Base-by-base conservation (phyloP, 2,329 filamentous ascomycete genomes). In the Claviceps cyperi region DNA sequence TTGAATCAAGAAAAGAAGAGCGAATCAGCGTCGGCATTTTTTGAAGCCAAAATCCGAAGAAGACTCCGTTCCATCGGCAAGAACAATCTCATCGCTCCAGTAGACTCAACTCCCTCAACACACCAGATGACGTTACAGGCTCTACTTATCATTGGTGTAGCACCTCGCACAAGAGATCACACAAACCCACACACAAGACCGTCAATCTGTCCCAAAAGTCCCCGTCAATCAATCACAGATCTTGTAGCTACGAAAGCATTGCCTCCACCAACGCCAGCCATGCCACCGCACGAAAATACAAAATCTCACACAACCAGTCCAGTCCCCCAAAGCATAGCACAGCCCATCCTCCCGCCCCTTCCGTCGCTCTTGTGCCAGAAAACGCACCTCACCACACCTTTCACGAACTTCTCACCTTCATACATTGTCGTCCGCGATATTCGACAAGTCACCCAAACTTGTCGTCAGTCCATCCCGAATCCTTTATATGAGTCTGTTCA, bases 401-500 rank as follows among this genome's bases (percentile, higher is more conserved):
- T 9, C 19, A 35, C 38, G 11, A 3, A 11, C 24, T 14, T 13
- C 21, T 38, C 22, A 35, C n/a, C 47, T 24, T 39, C 45, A 51
- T 39, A 43, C 43, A 24, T 53, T 37, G 49, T 50, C 50, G 47
- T 55, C 14, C 39, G 9, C 4, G 49, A 54, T 48, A 50, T 52
- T 43, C 38, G 43, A 44, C 45, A 47, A 43, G 32, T 13, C 28
- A 9, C n/a, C 46, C 37, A 22, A 21, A 15, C 21, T 43, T 13
- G n/a, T 28, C 21, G n/a, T 28, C 46, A 5, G 14, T 17, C 22
- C 21, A 15, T 32, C 2, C 4, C 9, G 9, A 22, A 41, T 14
- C 6, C 19, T 24, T 2, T 24, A 11, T 5, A 28, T 7, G 17
- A 19, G 7, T 46, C 14, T 21, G n/a, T 38, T 61, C 55, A 69